Percentiles rank a stretch among this genome's conserved stretches.
phyloP scores from a whole-genome alignment of 176 grass and related monocot genomes.

The Elaeis guineensis region DNA sequence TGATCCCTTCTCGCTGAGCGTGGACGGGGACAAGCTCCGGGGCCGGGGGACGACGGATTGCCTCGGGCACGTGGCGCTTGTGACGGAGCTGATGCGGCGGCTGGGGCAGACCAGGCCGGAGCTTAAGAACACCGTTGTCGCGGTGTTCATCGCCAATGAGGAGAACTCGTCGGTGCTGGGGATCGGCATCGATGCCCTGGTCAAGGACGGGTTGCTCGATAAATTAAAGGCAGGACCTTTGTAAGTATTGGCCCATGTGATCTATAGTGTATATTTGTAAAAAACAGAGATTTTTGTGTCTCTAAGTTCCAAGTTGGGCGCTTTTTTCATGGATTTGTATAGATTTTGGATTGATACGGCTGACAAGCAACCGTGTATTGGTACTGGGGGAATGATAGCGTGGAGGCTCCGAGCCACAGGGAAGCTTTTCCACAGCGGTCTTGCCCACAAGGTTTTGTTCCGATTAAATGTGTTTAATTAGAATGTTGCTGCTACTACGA shows the following conservation, averaged over 20 bases:
- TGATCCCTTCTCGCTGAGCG: conserved; percentile 73
- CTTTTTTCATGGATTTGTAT: not conserved
- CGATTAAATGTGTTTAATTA: no score
- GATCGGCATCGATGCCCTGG: conserved; percentile 66
- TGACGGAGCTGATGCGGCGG: conserved; percentile 69
- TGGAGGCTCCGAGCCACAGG: conserved; percentile 87
- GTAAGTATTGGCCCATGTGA: conserved; percentile 32
- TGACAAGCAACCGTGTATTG: conserved; percentile 93
- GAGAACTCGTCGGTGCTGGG: conserved; percentile 73
- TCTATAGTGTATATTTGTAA: no score
- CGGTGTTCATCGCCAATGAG: conserved; percentile 90
- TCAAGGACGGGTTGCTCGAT: conserved; percentile 73
- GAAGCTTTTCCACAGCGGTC: conserved; percentile 94
- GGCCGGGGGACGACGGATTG: conserved; percentile 86
- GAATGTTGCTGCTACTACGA: no score
- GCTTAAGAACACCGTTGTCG: conserved; percentile 68
- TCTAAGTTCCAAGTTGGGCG: not conserved
- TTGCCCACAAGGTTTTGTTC: conserved; percentile 67
- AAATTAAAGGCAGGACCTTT: conserved; percentile 70
- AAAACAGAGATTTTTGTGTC: no score
- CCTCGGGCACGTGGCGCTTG: conserved; percentile 87
- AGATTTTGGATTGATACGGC: conserved; percentile 97
- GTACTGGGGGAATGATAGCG: conserved; percentile 73
- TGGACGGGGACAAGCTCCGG: conserved; percentile 63
- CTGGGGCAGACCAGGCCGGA: conserved; percentile 64